Conservation (phyloP, 2,329 filamentous ascomycete genomes). For the Macrophomina pseudophaseolina region DNA sequence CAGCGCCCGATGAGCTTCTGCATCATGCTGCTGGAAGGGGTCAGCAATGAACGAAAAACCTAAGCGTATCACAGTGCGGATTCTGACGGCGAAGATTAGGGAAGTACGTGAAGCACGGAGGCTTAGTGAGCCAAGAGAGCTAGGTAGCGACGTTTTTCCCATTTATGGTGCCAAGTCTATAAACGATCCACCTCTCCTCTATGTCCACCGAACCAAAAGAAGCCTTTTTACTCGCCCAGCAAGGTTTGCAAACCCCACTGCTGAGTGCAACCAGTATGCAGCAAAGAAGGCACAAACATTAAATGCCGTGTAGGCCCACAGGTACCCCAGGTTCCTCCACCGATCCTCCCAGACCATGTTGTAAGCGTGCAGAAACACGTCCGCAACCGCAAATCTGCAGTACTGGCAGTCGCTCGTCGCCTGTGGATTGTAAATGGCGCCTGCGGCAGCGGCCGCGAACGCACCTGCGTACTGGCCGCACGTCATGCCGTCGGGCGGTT, state of each 20-base stretch:
- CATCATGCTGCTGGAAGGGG: too few relatives aligned
- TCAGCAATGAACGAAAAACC: too few relatives aligned
- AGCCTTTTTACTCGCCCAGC: neutral
- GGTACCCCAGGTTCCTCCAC: slow-evolving; percentile 73
- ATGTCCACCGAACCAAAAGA: too few relatives aligned
- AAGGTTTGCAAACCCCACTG: neutral
- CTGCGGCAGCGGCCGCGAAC: slow-evolving; percentile 47
- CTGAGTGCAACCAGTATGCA: neutral
- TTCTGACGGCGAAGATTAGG: too few relatives aligned
- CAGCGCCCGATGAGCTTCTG: too few relatives aligned
- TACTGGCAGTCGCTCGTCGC: slow-evolving; percentile 56
- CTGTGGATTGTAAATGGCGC: slow-evolving; percentile 50
- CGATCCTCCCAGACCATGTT: slow-evolving; percentile 54
- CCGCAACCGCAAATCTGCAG: slow-evolving; percentile 51
- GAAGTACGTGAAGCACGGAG: too few relatives aligned
- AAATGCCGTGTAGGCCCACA: slow-evolving; percentile 70
- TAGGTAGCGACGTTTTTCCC: too few relatives aligned
- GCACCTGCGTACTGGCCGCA: slow-evolving; percentile 52
- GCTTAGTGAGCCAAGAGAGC: too few relatives aligned
- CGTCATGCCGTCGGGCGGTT: slow-evolving; percentile 48
- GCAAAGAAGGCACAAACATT: slow-evolving; percentile 45
- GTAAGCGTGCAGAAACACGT: slow-evolving; percentile 53
- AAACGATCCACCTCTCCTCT: too few relatives aligned
- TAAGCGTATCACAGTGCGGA: too few relatives aligned
- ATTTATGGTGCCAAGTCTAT: too few relatives aligned